phyloP scores from a whole-genome alignment of 345 rosid genomes.

The Geranium rotundifolium region DNA sequence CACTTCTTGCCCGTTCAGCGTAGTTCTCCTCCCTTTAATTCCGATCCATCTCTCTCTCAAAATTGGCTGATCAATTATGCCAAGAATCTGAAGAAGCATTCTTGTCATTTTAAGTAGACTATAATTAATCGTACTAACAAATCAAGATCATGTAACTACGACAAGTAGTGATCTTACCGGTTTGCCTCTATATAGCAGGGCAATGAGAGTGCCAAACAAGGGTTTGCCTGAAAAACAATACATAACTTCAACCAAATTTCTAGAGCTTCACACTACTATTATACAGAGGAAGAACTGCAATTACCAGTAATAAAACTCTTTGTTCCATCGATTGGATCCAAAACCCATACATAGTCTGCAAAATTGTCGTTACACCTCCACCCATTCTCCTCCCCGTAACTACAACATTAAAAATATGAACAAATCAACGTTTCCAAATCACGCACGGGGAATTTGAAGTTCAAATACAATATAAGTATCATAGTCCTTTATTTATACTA shows the following conservation, averaged over 20 bases:
- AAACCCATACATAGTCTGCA: slow-evolving; percentile 93
- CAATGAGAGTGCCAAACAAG: slow-evolving; percentile 79
- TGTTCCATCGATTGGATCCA: slow-evolving; percentile 95
- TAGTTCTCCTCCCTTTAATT: slow-evolving; percentile 59
- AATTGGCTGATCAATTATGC: slow-evolving; percentile 83
- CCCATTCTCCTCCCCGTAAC: slow-evolving; percentile 93
- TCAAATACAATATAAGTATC: too few species aligned
- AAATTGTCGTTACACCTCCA: slow-evolving; percentile 74
- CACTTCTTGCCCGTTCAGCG: slow-evolving; percentile 60
- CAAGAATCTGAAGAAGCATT: slow-evolving; percentile 55
- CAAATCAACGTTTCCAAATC: not conserved
- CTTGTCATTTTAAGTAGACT: not conserved
- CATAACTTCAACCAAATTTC: slow-evolving; percentile 4
- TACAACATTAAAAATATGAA: slow-evolving; percentile 20
- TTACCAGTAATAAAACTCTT: slow-evolving; percentile 89
- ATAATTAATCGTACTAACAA: not conserved
- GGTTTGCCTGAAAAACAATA: slow-evolving; percentile 67
- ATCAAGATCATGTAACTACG: not conserved
- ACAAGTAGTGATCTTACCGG: slow-evolving; percentile 44
- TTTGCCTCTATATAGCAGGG: slow-evolving; percentile 63
- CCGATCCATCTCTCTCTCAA: slow-evolving; percentile 92
- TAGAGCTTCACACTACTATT: not conserved
- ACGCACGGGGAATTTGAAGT: not conserved
- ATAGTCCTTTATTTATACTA: too few species aligned
- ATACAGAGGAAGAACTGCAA: not conserved